A percentile compares a stretch with the other conserved stretches of the same genome.
phyloP scores from a whole-genome alignment of 2,329 filamentous ascomycete species.

The Aureobasidium sp. region DNA sequence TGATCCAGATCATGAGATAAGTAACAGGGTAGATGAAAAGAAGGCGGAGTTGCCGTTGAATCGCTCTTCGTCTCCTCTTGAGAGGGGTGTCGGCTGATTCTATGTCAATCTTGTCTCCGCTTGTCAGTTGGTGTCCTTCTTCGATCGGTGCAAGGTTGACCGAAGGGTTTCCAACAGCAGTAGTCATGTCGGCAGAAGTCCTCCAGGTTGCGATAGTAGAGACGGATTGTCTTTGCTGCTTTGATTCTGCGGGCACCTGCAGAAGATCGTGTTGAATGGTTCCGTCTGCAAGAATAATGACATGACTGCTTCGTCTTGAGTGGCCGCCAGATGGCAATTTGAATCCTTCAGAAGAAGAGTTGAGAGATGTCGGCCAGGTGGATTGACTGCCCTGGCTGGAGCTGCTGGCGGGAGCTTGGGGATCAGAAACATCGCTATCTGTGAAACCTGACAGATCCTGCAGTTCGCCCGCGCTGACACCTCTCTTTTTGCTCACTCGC shows the following conservation, averaged over 20 bases:
- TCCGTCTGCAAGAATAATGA: background rate
- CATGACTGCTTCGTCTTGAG: constrained; percentile 12
- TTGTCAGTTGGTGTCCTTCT: background rate
- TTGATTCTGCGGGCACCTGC: background rate
- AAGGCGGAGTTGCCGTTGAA: constrained; percentile 61
- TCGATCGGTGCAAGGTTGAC: constrained; percentile 7
- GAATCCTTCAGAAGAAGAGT: background rate
- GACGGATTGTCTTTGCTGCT: background rate
- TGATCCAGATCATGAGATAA: constrained; percentile 65
- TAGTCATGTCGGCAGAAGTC: background rate
- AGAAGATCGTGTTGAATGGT: background rate
- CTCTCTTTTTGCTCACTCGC: constrained; percentile 1
- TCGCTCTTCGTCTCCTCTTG: constrained; percentile 34
- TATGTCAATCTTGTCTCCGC: background rate
- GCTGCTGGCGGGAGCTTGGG: background rate
- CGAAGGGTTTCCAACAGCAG: background rate
- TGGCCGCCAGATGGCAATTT: background rate
- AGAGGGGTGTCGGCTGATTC: constrained; percentile 16
- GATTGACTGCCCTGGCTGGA: background rate
- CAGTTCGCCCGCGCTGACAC: background rate
- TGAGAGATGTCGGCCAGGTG: background rate
- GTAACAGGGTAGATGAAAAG: constrained; percentile 70
- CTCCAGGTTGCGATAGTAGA: constrained; percentile 6
- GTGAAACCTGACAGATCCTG: constrained; percentile 5
- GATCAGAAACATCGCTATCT: background rate